Percentiles rank a stretch among this genome's conserved stretches.
Conservation (phyloP, 2,329 filamentous ascomycete genomes). For the Aotearoamyces nothofagi region DNA sequence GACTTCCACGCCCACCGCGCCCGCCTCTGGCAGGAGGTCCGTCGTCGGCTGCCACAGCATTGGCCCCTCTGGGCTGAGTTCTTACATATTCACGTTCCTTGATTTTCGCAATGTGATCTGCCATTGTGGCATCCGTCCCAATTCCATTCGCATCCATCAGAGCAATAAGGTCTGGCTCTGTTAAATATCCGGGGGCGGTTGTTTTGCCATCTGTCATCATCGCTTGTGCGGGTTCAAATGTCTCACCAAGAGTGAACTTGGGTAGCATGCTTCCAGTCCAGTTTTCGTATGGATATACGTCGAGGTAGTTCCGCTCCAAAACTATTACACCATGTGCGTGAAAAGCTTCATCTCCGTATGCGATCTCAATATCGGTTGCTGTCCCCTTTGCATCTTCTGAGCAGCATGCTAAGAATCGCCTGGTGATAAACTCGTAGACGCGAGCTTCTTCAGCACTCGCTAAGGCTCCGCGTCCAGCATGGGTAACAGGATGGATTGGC, state of each 20-base stretch:
- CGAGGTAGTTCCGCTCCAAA: conserved; percentile 78
- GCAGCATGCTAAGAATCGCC: conserved; percentile 89
- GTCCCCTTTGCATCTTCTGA: conserved; percentile 85
- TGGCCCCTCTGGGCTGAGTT: conserved; percentile 34
- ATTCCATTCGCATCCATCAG: conserved; percentile 99
- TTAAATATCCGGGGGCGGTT: conserved; percentile 68
- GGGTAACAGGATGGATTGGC: conserved; percentile 91
- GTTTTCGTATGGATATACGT: conserved; percentile 91
- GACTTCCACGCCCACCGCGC: conserved; percentile 21
- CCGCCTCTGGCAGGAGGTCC: conserved; percentile 23
- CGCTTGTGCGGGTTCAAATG: conserved; percentile 77
- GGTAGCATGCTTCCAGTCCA: conserved; percentile 87
- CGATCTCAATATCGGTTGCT: conserved; percentile 69
- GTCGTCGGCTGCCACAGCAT: conserved; percentile 21
- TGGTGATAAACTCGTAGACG: conserved; percentile 84
- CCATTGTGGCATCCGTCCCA: conserved; percentile 97
- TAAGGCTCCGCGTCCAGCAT: conserved; percentile 46
- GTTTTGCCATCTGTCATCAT: conserved; percentile 88
- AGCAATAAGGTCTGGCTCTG: conserved; percentile 86
- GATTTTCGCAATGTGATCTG: conserved; percentile 93
- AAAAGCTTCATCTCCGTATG: conserved; percentile 74
- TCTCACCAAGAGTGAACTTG: conserved; percentile 62
- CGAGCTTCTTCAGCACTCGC: conserved; percentile 52
- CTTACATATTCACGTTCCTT: conserved; percentile 79
- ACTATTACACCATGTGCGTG: conserved; percentile 73